Evolutionary conservation across 805 yeast species (phyloP).

Genomic region (Candida jianshihensis): DNA sequence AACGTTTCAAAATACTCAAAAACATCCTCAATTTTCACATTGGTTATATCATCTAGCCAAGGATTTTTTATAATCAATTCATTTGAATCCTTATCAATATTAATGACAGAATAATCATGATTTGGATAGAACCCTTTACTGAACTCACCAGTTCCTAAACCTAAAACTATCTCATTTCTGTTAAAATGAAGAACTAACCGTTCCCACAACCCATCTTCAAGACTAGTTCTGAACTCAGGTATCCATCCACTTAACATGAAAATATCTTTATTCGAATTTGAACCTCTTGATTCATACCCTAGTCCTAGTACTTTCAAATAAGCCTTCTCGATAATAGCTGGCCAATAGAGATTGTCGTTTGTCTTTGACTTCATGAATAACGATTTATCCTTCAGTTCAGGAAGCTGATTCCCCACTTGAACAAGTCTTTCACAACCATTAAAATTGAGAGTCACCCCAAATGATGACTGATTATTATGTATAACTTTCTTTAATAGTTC

Average conservation of each 20-base stretch:
- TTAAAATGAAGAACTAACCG: slow-evolving; percentile 25
- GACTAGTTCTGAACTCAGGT: slow-evolving; percentile 69
- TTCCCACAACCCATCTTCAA: too few relatives aligned
- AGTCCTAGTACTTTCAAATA: slow-evolving; percentile 46
- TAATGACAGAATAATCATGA: slow-evolving; percentile 67
- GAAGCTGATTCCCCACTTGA: slow-evolving; percentile 39
- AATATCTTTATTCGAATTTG: slow-evolving; percentile 69
- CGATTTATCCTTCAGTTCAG: slow-evolving; percentile 23
- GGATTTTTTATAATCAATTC: slow-evolving; percentile 39
- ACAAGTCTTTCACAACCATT: slow-evolving; percentile 49
- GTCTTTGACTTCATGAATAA: slow-evolving; percentile 13
- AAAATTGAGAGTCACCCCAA: slow-evolving; percentile 36
- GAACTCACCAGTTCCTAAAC: slow-evolving; percentile 60
- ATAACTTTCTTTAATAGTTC: slow-evolving; percentile 4
- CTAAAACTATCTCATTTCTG: slow-evolving; percentile 38
- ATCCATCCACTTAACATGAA: slow-evolving; percentile 63
- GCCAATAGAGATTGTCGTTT: slow-evolving; percentile 37
- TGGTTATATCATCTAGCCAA: slow-evolving; percentile 22
- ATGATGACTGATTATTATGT: slow-evolving; percentile 23
- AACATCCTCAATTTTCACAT: slow-evolving; percentile 23
- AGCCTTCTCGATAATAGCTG: slow-evolving; percentile 74
- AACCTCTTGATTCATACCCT: slow-evolving; percentile 63
- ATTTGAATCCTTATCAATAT: slow-evolving; percentile 20
- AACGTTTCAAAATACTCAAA: slow-evolving; percentile 38
- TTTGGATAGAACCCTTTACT: slow-evolving; percentile 38